These are phyloP conservation scores for Ceratobasidium sp. DNA, from an alignment of 1,284 basidiomycete species.

Conservation along the genomic window DNA sequence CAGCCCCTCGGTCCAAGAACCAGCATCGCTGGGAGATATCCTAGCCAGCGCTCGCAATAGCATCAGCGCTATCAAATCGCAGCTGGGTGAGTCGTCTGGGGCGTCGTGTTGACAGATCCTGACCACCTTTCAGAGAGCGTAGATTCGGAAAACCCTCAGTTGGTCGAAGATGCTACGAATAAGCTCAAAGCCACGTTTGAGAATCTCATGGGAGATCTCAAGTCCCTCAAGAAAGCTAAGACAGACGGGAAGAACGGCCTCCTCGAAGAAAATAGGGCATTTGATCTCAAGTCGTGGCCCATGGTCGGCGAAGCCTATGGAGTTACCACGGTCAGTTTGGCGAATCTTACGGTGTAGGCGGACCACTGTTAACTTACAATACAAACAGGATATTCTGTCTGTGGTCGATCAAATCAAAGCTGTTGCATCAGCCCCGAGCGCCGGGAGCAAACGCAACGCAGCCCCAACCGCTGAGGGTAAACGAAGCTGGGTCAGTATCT, in stretches of 20 bases:
- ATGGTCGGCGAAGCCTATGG: background rate
- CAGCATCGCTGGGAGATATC: background rate
- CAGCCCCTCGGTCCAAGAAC: background rate
- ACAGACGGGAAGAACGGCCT: background rate
- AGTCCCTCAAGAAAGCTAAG: background rate
- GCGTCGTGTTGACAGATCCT: background rate
- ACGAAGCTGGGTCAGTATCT: too few relatives aligned
- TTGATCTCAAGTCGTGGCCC: background rate
- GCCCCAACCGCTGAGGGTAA: too few relatives aligned
- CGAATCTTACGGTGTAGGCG: too few relatives aligned
- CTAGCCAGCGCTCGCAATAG: background rate
- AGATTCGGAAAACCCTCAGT: background rate
- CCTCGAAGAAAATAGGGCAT: background rate
- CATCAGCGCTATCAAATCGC: background rate
- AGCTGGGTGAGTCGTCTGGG: background rate
- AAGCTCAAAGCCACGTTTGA: conserved; percentile 4
- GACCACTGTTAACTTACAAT: background rate
- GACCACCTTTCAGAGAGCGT: too few relatives aligned
- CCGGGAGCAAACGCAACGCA: background rate
- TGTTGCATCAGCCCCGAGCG: background rate
- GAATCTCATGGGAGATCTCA: background rate
- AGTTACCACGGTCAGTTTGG: background rate
- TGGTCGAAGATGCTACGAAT: background rate
- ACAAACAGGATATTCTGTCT: background rate
- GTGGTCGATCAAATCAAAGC: background rate